These are phyloP conservation scores for Tritrichomonas foetus DNA, from an alignment of 208 protist genomes.

Conservation along the genomic window DNA sequence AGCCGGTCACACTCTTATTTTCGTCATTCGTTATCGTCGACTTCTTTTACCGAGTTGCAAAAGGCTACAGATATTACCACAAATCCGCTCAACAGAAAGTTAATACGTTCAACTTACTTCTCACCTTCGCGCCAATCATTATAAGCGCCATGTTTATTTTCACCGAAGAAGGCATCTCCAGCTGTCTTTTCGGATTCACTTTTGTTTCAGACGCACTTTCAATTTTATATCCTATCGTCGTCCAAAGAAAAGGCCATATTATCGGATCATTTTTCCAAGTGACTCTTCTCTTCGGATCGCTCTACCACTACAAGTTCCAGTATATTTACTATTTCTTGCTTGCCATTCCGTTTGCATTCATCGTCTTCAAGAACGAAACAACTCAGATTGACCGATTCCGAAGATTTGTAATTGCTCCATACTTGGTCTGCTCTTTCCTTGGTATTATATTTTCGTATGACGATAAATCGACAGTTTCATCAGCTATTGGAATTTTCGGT, in stretches of 20 bases:
- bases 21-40: neutral
- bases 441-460: neutral
- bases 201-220: neutral
- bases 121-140: neutral
- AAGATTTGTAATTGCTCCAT: neutral
- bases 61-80: neutral
- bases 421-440: neutral
- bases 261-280: neutral
- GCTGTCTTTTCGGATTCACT: neutral
- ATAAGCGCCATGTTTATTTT: neutral
- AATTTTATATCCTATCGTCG: neutral
- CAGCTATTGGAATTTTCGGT: neutral
- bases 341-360: neutral
- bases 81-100: neutral
- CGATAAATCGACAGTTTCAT: neutral
- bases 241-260: neutral
- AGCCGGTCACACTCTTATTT: neutral
- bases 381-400: neutral
- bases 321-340: neutral
- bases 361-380: neutral
- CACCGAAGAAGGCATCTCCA: neutral
- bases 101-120: neutral
- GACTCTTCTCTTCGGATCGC: neutral
- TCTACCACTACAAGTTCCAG: neutral
- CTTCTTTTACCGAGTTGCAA: neutral